Base-by-base conservation (phyloP, 2,329 filamentous ascomycete species). In the Aureobasidium sp. region DNA sequence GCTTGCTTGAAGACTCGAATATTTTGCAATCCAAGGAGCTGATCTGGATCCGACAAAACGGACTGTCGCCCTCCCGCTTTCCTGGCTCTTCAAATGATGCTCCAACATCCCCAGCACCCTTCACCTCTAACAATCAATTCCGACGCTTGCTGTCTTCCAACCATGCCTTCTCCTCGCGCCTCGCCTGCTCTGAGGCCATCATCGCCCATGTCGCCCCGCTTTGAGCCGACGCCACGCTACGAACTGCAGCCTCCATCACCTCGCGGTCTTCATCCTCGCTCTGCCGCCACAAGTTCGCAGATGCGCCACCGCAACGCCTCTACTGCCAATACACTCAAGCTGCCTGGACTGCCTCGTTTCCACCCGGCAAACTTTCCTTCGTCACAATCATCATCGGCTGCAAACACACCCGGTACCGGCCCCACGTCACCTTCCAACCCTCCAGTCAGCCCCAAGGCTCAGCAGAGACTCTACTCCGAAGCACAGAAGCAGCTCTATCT, bases 331-430 rank as follows among this genome's bases (percentile, higher is more conserved):
- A 71, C 73, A 27, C 69, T 80, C 37, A 75, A 75, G 60, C 69
- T 81, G 15, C 77, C 78, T n/a, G 75, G 74, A 1, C 71, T 81
- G 42, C 79, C 78, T 46, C 74, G 77, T 61, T 81, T 79, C 71
- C 79, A 81, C 62, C 79, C 79, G 7, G 77, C 78, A 63, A 80
- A 80, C 68, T 81, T 76, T 66, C 74, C 76, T 10, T 70, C 68
- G 4, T 61, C 64, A 19, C 58, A 60, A 38, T 66, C 70, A 54
- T 70, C 67, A 53, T 78, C 74, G 55, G 61, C 66, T 13, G 68
- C 69, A 54, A 70, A 64, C 37, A 74, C 74, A 2, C 71, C 74
- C 17, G 64, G 70, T 63, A 73, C 73, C 10, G 71, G 70, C 35
- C 66, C 70, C 29, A 72, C 69, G 64, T 57, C 53, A 19, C 31